Conservation (phyloP, 192 early-diverging fungal species). For the Chytriomyces hyalinus region DNA sequence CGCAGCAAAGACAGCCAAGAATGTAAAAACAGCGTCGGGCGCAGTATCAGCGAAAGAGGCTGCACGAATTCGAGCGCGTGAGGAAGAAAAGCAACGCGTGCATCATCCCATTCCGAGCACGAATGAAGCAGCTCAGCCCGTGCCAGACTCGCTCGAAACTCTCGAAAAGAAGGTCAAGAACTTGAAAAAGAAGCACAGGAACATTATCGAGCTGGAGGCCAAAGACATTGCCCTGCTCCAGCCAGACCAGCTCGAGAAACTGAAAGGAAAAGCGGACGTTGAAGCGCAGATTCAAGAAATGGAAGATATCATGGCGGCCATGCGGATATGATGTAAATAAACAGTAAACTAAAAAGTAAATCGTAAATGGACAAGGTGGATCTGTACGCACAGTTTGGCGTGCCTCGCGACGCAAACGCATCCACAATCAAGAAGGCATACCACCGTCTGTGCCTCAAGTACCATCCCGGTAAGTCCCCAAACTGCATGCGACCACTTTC, state of each 20-base stretch:
- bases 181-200: constrained; percentile 4
- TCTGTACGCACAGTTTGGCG: constrained; percentile 40
- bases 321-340: neutral
- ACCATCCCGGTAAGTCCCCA: constrained; percentile 24
- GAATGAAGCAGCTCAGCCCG: neutral
- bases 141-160: neutral
- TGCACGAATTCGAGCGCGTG: neutral
- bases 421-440: constrained; percentile 40
- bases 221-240: neutral
- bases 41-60: neutral
- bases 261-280: neutral
- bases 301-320: neutral
- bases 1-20: neutral
- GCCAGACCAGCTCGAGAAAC: neutral
- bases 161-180: neutral
- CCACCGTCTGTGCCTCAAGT: constrained; percentile 35
- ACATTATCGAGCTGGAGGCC: neutral
- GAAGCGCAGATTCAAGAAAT: neutral
- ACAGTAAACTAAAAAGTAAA: no score
- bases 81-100: neutral
- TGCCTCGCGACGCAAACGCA: constrained; percentile 14
- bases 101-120: neutral
- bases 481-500: no score
- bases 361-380: neutral
- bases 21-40: neutral